Evolutionary conservation across 805 yeast genomes (phyloP).

Genomic region (Kurtzmaniella cleridarum): DNA sequence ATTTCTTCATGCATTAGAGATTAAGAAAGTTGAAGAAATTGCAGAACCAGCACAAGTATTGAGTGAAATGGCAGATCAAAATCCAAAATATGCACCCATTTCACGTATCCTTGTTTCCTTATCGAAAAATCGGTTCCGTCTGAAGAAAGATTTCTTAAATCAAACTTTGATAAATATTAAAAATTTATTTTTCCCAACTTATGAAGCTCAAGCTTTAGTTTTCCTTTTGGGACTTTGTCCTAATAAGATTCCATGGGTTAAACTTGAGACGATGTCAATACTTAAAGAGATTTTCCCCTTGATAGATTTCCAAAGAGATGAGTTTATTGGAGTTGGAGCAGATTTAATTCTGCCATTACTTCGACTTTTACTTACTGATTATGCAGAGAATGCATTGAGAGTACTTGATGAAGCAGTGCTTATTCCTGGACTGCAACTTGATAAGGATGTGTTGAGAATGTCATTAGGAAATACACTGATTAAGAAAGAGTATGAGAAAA

Average conservation of each 20-base stretch:
- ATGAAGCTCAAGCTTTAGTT: constrained; percentile 68
- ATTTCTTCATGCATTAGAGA: constrained; percentile 72
- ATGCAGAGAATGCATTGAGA: constrained; percentile 82
- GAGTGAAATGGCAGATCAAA: constrained; percentile 54
- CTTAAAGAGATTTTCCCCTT: constrained; percentile 70
- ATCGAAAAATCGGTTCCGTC: constrained; percentile 73
- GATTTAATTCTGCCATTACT: constrained; percentile 88
- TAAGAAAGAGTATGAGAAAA: constrained; percentile 75
- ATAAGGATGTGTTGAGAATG: constrained; percentile 87
- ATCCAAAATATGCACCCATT: constrained; percentile 47
- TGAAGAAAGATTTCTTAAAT: constrained; percentile 82
- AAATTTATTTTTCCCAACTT: constrained; percentile 63
- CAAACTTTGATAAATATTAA: constrained; percentile 74
- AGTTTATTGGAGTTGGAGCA: constrained; percentile 87
- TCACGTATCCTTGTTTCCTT: constrained; percentile 73
- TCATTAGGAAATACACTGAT: constrained; percentile 78
- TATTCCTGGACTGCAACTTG: constrained; percentile 87
- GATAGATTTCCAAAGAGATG: constrained; percentile 71
- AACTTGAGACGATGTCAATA: constrained; percentile 70
- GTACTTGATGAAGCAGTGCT: constrained; percentile 81
- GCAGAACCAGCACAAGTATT: constrained; percentile 46
- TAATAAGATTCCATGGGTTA: constrained; percentile 75
- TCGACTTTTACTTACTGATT: constrained; percentile 73
- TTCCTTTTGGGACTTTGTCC: constrained; percentile 74
- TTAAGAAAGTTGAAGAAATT: constrained; percentile 35